A percentile compares a stretch with the other conserved stretches of the same genome.
Conservation (phyloP, 768 basidiomycete species). For the Cyclocybe aegerita region DNA sequence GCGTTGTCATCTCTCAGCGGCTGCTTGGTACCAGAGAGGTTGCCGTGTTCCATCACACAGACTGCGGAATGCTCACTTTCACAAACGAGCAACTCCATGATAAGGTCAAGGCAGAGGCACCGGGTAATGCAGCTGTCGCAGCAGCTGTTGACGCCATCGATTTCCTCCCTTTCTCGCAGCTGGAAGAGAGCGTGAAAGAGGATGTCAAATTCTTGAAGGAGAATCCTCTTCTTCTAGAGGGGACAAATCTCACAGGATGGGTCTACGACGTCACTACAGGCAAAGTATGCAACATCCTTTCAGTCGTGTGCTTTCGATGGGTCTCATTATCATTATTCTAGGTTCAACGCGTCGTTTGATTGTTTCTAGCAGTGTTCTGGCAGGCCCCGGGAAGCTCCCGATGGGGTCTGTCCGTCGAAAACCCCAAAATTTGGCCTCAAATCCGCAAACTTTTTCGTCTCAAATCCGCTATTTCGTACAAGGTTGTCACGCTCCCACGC, state of each 20-base stretch:
- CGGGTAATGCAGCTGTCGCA: slow-evolving; percentile 29
- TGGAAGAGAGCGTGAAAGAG: slow-evolving; percentile 53
- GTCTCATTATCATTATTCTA: neutral
- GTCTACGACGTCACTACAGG: slow-evolving; percentile 64
- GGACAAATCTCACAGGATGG: slow-evolving; percentile 62
- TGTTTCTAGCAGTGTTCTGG: too few species aligned
- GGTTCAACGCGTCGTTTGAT: slow-evolving; percentile 15
- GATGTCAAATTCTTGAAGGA: slow-evolving; percentile 61
- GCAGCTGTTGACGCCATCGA: slow-evolving; percentile 42
- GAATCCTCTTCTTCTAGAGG: slow-evolving; percentile 54
- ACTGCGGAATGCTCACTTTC: slow-evolving; percentile 74
- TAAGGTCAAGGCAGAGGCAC: slow-evolving; percentile 46
- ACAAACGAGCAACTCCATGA: slow-evolving; percentile 45
- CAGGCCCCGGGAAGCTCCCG: too few species aligned
- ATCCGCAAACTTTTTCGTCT: too few species aligned
- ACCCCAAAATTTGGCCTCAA: too few species aligned
- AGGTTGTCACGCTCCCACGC: too few species aligned
- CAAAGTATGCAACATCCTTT: slow-evolving; percentile 37
- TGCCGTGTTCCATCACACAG: slow-evolving; percentile 69
- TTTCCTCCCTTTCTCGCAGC: slow-evolving; percentile 51
- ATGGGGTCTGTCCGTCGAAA: too few species aligned
- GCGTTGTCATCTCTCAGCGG: slow-evolving; percentile 70
- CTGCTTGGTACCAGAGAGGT: slow-evolving; percentile 70
- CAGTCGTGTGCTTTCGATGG: neutral
- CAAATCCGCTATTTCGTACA: too few species aligned